Percentiles rank a stretch among this genome's conserved stretches.
These are phyloP conservation scores for Apiospora kogelbergensis DNA, from an alignment of 2,329 filamentous ascomycete genomes.

Conservation along the genomic window DNA sequence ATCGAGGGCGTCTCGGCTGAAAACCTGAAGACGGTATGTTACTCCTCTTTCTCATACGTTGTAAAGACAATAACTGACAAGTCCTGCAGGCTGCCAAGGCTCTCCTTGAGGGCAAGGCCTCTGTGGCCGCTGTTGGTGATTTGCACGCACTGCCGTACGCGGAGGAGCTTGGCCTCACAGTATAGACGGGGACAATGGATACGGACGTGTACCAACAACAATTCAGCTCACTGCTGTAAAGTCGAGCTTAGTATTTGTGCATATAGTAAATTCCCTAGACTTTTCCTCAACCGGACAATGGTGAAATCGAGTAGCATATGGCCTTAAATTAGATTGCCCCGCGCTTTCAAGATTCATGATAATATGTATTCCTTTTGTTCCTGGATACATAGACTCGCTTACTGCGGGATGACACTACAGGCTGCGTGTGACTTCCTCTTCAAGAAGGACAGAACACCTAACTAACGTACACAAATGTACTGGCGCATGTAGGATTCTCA, in stretches of 20 bases:
- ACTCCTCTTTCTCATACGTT: slow-evolving; percentile 11
- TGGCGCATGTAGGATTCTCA: too few relatives aligned
- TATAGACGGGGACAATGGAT: slow-evolving; percentile 60
- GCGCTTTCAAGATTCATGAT: neutral
- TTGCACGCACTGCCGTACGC: slow-evolving; percentile 88
- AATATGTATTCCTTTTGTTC: neutral
- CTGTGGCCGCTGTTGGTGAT: slow-evolving; percentile 87
- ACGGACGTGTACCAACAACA: slow-evolving; percentile 45
- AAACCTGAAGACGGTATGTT: slow-evolving; percentile 79
- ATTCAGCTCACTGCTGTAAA: slow-evolving; percentile 37
- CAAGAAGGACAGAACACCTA: too few relatives aligned
- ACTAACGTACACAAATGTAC: too few relatives aligned
- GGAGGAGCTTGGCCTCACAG: slow-evolving; percentile 89
- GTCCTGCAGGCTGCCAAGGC: slow-evolving; percentile 75
- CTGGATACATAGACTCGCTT: neutral
- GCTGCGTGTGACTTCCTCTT: neutral
- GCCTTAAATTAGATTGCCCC: neutral
- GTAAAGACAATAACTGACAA: slow-evolving; percentile 26
- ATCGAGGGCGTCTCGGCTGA: slow-evolving; percentile 81
- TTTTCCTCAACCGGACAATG: slow-evolving; percentile 20
- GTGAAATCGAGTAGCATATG: neutral
- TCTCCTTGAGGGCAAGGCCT: slow-evolving; percentile 84
- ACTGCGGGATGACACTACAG: neutral
- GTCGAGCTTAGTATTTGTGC: slow-evolving; percentile 40
- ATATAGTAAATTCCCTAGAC: slow-evolving; percentile 46